These are phyloP conservation scores for Silene noctiflora DNA, from an alignment of 179 eudicot species.

Conservation along the genomic window DNA sequence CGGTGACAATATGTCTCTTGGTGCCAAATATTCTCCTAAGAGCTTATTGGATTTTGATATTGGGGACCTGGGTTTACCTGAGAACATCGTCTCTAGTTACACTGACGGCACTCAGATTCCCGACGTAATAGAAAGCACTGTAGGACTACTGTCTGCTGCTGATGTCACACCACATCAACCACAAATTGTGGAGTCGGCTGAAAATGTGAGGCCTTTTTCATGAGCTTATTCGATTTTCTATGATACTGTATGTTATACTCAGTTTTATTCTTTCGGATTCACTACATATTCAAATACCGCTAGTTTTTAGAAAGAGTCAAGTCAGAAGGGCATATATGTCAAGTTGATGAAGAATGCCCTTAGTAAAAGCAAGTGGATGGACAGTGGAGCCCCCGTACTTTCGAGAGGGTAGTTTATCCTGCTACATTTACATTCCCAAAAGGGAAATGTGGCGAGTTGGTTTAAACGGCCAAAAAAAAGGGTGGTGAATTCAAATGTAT, in stretches of 20 bases:
- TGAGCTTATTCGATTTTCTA: not conserved
- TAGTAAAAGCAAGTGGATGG: too few relatives aligned
- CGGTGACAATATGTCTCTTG: constrained; percentile 54
- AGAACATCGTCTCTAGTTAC: constrained; percentile 43
- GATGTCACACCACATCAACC: constrained; percentile 71
- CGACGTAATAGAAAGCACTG: constrained; percentile 88
- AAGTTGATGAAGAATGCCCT: not conserved
- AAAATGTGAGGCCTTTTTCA: constrained; percentile 50
- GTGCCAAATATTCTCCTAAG: constrained; percentile 38
- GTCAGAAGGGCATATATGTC: not conserved
- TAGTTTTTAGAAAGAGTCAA: too few relatives aligned
- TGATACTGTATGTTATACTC: not conserved
- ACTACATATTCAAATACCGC: too few relatives aligned
- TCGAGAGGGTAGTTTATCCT: too few relatives aligned
- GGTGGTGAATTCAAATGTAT: too few relatives aligned
- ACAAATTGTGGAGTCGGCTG: constrained; percentile 62
- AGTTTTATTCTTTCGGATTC: too few relatives aligned
- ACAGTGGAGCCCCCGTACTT: too few relatives aligned
- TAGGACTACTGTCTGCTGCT: constrained; percentile 53
- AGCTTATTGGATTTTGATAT: constrained; percentile 52
- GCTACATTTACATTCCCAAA: too few relatives aligned
- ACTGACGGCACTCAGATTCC: constrained; percentile 62
- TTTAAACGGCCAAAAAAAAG: too few relatives aligned
- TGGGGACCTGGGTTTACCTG: constrained; percentile 59
- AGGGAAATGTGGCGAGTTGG: too few relatives aligned